Conservation (phyloP, 108 stramenopile genomes). For the Skeletonema tropicum region DNA sequence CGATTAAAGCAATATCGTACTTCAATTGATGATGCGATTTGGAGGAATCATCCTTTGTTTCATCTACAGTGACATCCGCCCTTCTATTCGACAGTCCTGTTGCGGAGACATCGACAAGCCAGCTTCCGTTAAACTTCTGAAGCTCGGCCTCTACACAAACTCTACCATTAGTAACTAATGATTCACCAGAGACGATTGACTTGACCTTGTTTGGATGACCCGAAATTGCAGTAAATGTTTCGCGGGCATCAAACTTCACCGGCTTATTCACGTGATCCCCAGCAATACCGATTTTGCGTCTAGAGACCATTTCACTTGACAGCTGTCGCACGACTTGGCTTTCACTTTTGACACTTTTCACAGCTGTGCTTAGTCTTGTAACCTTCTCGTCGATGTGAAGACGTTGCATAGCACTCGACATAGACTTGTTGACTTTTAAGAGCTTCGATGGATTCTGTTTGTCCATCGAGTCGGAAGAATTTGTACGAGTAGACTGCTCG, state of each 20-base stretch:
- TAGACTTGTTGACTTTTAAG: slow-evolving; percentile 26
- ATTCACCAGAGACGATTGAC: slow-evolving; percentile 19
- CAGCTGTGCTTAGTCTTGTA: slow-evolving; percentile 29
- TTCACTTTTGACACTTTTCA: slow-evolving; percentile 28
- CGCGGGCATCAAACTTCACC: slow-evolving; percentile 43
- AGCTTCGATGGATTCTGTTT: not conserved
- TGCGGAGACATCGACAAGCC: slow-evolving; percentile 19
- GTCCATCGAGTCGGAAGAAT: slow-evolving; percentile 4
- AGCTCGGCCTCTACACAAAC: slow-evolving; percentile 9
- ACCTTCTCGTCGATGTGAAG: slow-evolving; percentile 45
- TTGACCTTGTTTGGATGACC: slow-evolving; percentile 37
- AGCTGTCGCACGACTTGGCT: slow-evolving; percentile 25
- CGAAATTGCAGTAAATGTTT: slow-evolving; percentile 36
- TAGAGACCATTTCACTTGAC: slow-evolving; percentile 12
- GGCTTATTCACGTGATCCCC: slow-evolving; percentile 25
- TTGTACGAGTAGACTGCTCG: slow-evolving; percentile 13
- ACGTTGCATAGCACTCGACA: slow-evolving; percentile 26
- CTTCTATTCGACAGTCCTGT: no score
- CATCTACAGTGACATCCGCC: not conserved
- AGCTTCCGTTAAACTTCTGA: slow-evolving; percentile 21
- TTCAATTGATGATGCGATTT: slow-evolving; percentile 4
- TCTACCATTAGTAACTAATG: slow-evolving; percentile 13
- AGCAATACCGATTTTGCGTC: slow-evolving; percentile 18
- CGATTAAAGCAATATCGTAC: slow-evolving; percentile 25
- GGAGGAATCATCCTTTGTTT: not conserved